These are phyloP conservation scores for Mallotus japonicus DNA, from an alignment of 441 rosid species.

Conservation along the genomic window DNA sequence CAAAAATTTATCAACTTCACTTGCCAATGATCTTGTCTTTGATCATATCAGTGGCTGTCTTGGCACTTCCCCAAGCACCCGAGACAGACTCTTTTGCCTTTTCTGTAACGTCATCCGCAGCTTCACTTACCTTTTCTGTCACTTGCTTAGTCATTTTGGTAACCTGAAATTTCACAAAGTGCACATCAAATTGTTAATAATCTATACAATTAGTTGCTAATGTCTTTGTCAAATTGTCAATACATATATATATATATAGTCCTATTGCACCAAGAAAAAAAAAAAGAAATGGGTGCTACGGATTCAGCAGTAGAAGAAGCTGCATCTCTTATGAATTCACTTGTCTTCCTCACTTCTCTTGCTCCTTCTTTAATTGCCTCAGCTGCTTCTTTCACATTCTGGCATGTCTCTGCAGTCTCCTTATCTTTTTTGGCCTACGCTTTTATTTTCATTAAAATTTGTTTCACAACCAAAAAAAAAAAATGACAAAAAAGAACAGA, in stretches of 20 bases:
- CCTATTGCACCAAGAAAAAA: background rate
- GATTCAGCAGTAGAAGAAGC: conserved; percentile 38
- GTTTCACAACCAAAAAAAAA: background rate
- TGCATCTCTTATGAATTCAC: conserved; percentile 37
- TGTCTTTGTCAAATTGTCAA: too few relatives aligned
- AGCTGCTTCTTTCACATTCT: conserved; percentile 62
- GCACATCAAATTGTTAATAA: background rate
- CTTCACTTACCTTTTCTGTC: conserved; percentile 38
- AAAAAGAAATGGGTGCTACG: conserved; percentile 27
- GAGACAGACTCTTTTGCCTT: conserved; percentile 41
- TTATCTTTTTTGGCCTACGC: conserved; percentile 35
- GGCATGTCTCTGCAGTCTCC: conserved; percentile 36
- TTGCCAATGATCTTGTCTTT: conserved; percentile 42
- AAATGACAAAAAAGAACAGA: too few relatives aligned
- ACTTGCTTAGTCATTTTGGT: conserved; percentile 38
- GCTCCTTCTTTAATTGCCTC: conserved; percentile 66
- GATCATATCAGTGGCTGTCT: conserved; percentile 39
- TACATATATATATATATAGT: too few relatives aligned
- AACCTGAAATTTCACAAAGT: conserved; percentile 29
- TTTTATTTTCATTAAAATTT: background rate
- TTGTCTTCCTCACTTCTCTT: conserved; percentile 48
- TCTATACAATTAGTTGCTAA: background rate
- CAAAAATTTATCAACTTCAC: background rate
- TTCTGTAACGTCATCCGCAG: conserved; percentile 38
- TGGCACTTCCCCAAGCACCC: conserved; percentile 34